Conservation (phyloP, 345 rosid genomes). For the Triadica sebifera region DNA sequence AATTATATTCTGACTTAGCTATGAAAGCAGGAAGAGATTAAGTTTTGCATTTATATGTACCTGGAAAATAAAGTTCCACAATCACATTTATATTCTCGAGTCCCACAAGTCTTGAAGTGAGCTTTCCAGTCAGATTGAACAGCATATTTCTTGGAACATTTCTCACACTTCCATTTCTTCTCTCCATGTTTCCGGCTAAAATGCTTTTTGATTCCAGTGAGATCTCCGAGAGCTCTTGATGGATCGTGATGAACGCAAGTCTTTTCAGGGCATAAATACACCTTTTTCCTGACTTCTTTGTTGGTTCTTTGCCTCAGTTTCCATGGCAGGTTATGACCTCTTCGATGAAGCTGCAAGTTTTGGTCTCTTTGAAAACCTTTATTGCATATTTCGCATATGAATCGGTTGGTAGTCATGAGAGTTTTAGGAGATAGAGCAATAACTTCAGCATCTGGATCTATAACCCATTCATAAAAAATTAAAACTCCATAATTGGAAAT, state of each 20-base stretch:
- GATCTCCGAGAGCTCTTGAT: slow-evolving; percentile 89
- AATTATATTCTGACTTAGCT: too few species aligned
- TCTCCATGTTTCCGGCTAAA: slow-evolving; percentile 93
- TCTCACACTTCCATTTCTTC: slow-evolving; percentile 96
- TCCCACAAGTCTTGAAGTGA: slow-evolving; percentile 92
- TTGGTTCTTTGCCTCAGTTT: slow-evolving; percentile 74
- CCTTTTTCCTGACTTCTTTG: slow-evolving; percentile 66
- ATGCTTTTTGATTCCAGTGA: slow-evolving; percentile 93
- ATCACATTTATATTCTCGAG: slow-evolving; percentile 92
- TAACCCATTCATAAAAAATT: too few species aligned
- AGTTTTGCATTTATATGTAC: slow-evolving; percentile 33
- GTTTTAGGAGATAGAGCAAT: slow-evolving; percentile 85
- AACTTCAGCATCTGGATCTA: slow-evolving; percentile 99
- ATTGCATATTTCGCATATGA: slow-evolving; percentile 90
- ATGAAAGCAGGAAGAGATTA: not conserved
- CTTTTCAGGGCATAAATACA: slow-evolving; percentile 89
- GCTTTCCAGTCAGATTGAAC: slow-evolving; percentile 99
- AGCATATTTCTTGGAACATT: slow-evolving; percentile 94
- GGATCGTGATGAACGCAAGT: slow-evolving; percentile 87
- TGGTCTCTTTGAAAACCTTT: slow-evolving; percentile 98
- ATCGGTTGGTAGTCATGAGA: slow-evolving; percentile 92
- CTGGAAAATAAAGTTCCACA: slow-evolving; percentile 95
- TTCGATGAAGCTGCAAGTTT: slow-evolving; percentile 87
- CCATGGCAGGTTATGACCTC: slow-evolving; percentile 99
- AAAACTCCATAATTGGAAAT: too few species aligned